These are phyloP conservation scores for Trametes sanguinea DNA, from an alignment of 768 basidiomycete species.

Conservation along the genomic window DNA sequence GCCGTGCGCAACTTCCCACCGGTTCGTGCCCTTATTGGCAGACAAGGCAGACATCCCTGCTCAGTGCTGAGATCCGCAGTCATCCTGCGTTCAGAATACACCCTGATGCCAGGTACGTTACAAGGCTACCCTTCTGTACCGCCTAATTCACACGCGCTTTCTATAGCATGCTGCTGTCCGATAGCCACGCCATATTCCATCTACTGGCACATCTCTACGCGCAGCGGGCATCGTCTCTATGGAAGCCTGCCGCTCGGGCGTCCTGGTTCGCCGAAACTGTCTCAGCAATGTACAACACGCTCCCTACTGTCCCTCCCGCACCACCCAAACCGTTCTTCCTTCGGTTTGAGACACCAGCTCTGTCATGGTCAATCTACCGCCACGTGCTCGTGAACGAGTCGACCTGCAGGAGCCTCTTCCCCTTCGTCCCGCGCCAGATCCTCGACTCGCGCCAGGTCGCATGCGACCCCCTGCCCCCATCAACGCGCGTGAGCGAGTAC, in stretches of 20 bases:
- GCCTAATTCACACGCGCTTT: neutral
- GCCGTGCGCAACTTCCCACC: constrained; percentile 82
- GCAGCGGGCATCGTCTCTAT: constrained; percentile 71
- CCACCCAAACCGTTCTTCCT: constrained; percentile 36
- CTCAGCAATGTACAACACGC: constrained; percentile 39
- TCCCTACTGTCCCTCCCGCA: constrained; percentile 37
- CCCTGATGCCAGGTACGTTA: constrained; percentile 62
- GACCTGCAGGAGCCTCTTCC: constrained; percentile 53
- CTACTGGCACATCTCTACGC: constrained; percentile 89
- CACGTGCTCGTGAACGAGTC: constrained; percentile 78
- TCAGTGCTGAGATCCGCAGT: constrained; percentile 58
- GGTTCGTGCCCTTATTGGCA: constrained; percentile 76
- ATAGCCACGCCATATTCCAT: constrained; percentile 57
- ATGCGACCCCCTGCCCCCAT: constrained; percentile 88
- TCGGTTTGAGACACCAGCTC: constrained; percentile 42
- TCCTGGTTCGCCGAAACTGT: constrained; percentile 74
- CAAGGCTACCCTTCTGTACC: neutral
- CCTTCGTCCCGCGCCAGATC: constrained; percentile 69
- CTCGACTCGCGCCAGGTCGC: constrained; percentile 57
- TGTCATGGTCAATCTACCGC: constrained; percentile 62
- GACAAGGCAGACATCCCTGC: constrained; percentile 78
- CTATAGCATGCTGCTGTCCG: constrained; percentile 24
- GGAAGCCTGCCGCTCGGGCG: constrained; percentile 70
- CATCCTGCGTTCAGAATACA: constrained; percentile 70
- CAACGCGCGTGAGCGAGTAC: constrained; percentile 58